Evolutionary conservation across 495 filamentous ascomycete genomes (phyloP).

Genomic region (Talaromyces trachyspermus): DNA sequence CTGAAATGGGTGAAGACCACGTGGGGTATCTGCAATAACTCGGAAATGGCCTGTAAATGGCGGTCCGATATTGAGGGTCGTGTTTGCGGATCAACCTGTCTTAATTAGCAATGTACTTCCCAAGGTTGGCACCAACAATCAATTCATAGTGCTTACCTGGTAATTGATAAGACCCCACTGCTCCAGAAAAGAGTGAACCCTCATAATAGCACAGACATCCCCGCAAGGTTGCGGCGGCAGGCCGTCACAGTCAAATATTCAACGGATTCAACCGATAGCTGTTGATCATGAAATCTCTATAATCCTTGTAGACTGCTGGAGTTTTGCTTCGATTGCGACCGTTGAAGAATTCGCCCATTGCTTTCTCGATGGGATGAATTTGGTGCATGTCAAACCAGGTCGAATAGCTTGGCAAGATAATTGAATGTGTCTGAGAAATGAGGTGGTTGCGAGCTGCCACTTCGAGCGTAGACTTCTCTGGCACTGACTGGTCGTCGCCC

Average conservation of each 20-base stretch:
- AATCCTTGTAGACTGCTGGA: slow-evolving; percentile 94
- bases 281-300: slow-evolving; percentile 99
- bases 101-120: not conserved
- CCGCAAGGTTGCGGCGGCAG: slow-evolving; percentile 95
- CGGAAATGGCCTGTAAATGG: slow-evolving; percentile 97
- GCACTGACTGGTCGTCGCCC: slow-evolving; percentile 42
- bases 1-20: slow-evolving; percentile 90
- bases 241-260: slow-evolving; percentile 97
- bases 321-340: slow-evolving; percentile 97
- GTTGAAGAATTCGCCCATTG: slow-evolving; percentile 96
- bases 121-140: too few relatives aligned
- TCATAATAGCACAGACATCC: slow-evolving; percentile 98
- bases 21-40: slow-evolving; percentile 87
- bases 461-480: slow-evolving; percentile 74
- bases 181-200: slow-evolving; percentile 96
- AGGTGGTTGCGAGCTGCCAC: slow-evolving; percentile 82
- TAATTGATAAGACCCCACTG: slow-evolving; percentile 99
- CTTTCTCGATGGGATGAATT: slow-evolving; percentile 83
- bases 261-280: slow-evolving; percentile 92
- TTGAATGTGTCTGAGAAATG: slow-evolving; percentile 83
- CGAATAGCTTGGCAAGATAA: slow-evolving; percentile 92
- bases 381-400: slow-evolving; percentile 98
- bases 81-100: slow-evolving; percentile 87
- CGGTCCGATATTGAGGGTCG: slow-evolving; percentile 89
- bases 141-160: slow-evolving; percentile 51